Evolutionary conservation across 192 early-diverging fungal species (phyloP).

Genomic region (Pilaira anomala): DNA sequence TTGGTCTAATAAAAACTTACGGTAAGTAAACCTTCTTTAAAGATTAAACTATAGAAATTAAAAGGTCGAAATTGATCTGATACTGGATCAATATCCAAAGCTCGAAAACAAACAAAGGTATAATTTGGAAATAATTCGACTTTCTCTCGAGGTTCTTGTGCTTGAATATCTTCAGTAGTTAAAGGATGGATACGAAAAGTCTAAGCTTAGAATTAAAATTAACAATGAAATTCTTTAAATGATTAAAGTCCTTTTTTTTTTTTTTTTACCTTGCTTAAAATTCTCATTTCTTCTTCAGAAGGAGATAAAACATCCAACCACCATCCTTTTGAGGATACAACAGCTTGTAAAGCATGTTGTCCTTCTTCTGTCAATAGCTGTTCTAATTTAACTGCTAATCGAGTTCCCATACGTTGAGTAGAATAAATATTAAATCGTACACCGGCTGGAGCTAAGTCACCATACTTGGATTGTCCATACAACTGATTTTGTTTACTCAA

Average conservation of each 20-base stretch:
- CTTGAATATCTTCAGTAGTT: conserved; percentile 85
- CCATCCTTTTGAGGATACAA: conserved; percentile 20
- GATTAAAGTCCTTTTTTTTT: not conserved
- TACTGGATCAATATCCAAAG: conserved; percentile 40
- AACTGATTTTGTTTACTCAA: no score
- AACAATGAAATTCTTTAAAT: not conserved
- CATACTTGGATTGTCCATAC: no score
- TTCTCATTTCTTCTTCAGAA: conserved; percentile 57
- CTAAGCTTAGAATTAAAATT: conserved; percentile 22
- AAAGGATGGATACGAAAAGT: conserved; percentile 86
- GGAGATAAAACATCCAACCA: conserved; percentile 72
- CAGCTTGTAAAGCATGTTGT: not conserved
- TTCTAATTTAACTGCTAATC: not conserved
- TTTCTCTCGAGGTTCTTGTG: conserved; percentile 83
- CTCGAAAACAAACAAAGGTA: conserved; percentile 81
- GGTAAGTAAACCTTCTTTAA: conserved; percentile 48
- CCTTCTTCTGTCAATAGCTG: not conserved
- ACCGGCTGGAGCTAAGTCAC: no score
- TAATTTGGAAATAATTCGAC: conserved; percentile 87
- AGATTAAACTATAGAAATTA: conserved; percentile 47
- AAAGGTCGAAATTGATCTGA: conserved; percentile 32
- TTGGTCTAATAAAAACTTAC: conserved; percentile 26
- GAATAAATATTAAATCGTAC: not conserved
- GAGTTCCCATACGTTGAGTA: not conserved
- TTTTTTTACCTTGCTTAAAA: conserved; percentile 48